Percentiles rank a stretch among this genome's conserved stretches.
Conservation (phyloP, 208 protist species). For the Leptomonas pyrrhocoris region DNA sequence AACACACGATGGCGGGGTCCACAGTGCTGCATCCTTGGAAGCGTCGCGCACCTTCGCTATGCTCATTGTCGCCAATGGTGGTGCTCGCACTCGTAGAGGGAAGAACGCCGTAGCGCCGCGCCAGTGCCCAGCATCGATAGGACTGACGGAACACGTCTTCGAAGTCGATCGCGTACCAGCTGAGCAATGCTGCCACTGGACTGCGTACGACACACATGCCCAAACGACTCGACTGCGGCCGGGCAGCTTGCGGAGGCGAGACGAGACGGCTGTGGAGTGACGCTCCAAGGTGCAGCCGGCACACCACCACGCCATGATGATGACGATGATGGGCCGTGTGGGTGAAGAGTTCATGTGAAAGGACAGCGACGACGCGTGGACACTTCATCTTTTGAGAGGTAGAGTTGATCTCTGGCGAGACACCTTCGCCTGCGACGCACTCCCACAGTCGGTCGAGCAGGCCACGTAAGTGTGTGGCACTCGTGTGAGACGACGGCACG, state of each 20-base stretch:
- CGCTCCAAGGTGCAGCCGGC: slow-evolving; percentile 14
- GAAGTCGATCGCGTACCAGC: slow-evolving; percentile 30
- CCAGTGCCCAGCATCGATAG: slow-evolving; percentile 5
- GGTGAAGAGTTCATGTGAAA: slow-evolving; percentile 10
- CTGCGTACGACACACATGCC: neutral
- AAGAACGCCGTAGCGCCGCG: neutral
- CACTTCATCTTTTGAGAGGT: too few species aligned
- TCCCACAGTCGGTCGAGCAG: neutral
- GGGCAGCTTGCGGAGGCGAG: neutral
- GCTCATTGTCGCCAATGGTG: neutral
- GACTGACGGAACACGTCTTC: slow-evolving; percentile 7
- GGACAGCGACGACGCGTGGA: neutral
- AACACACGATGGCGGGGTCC: slow-evolving; percentile 8
- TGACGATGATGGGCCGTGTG: slow-evolving; percentile 1
- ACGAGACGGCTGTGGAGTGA: neutral
- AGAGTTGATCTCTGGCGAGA: neutral
- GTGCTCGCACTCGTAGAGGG: neutral
- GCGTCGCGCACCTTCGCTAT: neutral
- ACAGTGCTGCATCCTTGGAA: neutral
- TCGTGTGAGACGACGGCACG: neutral
- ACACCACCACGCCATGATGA: slow-evolving; percentile 24
- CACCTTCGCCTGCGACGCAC: neutral
- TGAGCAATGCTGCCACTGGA: slow-evolving; percentile 11
- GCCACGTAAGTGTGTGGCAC: neutral
- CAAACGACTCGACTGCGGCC: neutral